A percentile compares a stretch with the other conserved stretches of the same genome.
Evolutionary conservation across 805 yeast species (phyloP).

Genomic region (Candida methanosorbosa): DNA sequence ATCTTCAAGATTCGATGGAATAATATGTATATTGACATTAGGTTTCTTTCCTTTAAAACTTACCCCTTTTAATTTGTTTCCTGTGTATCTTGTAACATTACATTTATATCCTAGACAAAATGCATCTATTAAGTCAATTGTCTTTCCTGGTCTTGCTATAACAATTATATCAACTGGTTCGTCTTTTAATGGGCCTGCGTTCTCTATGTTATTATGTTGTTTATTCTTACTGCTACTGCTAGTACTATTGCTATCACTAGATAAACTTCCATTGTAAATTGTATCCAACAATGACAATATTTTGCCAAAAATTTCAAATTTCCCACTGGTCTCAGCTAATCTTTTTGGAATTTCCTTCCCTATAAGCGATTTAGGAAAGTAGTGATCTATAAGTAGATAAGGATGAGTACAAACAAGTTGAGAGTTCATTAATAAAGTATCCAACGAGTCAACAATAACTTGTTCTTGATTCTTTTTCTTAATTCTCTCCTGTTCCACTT

Average conservation of each 20-base stretch:
- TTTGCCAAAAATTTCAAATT: conserved; percentile 63
- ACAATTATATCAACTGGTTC: conserved; percentile 48
- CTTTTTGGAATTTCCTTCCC: conserved; percentile 65
- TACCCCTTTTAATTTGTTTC: conserved; percentile 42
- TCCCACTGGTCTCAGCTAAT: conserved; percentile 74
- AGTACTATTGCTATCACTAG: conserved; percentile 4
- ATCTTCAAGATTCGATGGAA: conserved; percentile 27
- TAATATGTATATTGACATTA: conserved; percentile 28
- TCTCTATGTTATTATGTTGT: not conserved
- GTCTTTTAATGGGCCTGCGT: not conserved
- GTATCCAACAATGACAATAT: conserved; percentile 46
- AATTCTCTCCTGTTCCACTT: not conserved
- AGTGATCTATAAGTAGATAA: conserved; percentile 72
- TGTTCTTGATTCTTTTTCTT: conserved; percentile 29
- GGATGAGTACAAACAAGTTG: conserved; percentile 86
- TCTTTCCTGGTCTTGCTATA: conserved; percentile 58
- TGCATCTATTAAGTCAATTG: conserved; percentile 68
- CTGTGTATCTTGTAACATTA: conserved; percentile 50
- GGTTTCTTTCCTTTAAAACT: conserved; percentile 13
- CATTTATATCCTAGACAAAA: conserved; percentile 54
- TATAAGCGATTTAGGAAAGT: conserved; percentile 71
- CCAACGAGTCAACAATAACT: conserved; percentile 65
- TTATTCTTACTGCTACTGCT: not conserved
- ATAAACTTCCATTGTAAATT: conserved; percentile 18
- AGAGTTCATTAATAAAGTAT: conserved; percentile 66